phyloP scores from a whole-genome alignment of 495 filamentous ascomycete species.

The Tuber aestivum region DNA sequence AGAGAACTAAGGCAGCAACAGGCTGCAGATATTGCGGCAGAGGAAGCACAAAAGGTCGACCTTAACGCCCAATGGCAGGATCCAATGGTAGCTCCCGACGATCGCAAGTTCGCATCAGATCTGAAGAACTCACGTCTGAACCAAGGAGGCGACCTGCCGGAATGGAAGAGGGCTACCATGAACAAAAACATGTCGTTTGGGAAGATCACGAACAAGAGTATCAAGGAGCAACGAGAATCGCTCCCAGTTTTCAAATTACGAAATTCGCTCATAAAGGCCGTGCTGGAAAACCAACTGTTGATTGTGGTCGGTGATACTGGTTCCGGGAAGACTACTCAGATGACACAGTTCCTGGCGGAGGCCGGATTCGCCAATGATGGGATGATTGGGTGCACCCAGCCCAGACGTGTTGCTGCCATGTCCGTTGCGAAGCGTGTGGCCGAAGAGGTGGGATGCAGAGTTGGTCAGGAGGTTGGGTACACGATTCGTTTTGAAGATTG shows the following conservation, averaged over 20 bases:
- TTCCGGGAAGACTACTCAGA: constrained; percentile 92
- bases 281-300: constrained; percentile 78
- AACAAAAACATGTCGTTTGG: constrained; percentile 78
- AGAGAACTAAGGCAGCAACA: constrained; percentile 85
- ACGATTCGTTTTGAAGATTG: constrained; percentile 97
- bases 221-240: constrained; percentile 88
- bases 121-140: constrained; percentile 52
- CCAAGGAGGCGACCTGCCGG: constrained; percentile 63
- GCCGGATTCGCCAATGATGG: constrained; percentile 82
- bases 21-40: constrained; percentile 70
- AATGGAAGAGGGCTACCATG: constrained; percentile 84
- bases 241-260: constrained; percentile 89
- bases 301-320: constrained; percentile 97
- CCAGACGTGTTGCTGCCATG: constrained; percentile 94
- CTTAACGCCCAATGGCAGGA: constrained; percentile 92
- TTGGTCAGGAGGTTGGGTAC: constrained; percentile 93
- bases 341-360: constrained; percentile 92
- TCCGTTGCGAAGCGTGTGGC: constrained; percentile 95
- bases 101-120: constrained; percentile 81
- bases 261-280: constrained; percentile 79
- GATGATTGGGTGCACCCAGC: constrained; percentile 93
- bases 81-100: constrained; percentile 80
- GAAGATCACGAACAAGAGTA: constrained; percentile 81
- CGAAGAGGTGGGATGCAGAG: constrained; percentile 86
- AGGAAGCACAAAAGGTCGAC: constrained; percentile 74